phyloP scores from a whole-genome alignment of 805 yeast genomes.

The Metschnikowia lochheadii region DNA sequence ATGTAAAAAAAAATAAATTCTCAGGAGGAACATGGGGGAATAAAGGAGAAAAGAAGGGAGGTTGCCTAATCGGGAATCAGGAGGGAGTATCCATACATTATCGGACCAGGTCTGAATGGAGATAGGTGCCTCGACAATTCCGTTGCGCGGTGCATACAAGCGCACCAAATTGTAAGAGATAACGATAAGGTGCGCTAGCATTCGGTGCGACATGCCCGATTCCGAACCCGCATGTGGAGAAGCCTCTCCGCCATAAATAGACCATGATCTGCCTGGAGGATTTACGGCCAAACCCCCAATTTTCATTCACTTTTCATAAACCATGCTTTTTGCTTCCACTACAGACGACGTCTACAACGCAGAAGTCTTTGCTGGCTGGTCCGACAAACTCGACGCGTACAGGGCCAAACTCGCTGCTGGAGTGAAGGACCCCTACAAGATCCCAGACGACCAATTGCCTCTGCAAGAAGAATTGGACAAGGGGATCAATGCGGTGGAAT shows the following conservation, averaged over 20 bases:
- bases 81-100: no score
- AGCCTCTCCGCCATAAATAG: background rate
- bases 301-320: background rate
- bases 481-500: constrained; percentile 14
- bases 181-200: constrained; percentile 1
- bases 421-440: constrained; percentile 15
- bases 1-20: no score
- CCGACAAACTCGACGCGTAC: constrained; percentile 32
- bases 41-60: no score
- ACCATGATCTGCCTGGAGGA: background rate
- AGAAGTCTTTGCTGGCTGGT: constrained; percentile 17
- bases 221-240: background rate
- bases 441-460: constrained; percentile 13
- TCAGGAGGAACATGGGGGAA: no score
- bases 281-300: background rate
- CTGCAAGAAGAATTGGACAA: constrained; percentile 14
- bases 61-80: no score
- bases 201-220: constrained; percentile 5
- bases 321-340: constrained; percentile 1
- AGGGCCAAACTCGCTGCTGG: constrained; percentile 20
- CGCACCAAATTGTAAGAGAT: background rate
- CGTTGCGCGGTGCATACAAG: background rate
- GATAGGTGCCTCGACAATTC: no score
- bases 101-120: no score
- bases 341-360: constrained; percentile 9